These are phyloP conservation scores for Coemansia sp. DNA, from an alignment of 192 early-diverging fungal species.

Conservation along the genomic window DNA sequence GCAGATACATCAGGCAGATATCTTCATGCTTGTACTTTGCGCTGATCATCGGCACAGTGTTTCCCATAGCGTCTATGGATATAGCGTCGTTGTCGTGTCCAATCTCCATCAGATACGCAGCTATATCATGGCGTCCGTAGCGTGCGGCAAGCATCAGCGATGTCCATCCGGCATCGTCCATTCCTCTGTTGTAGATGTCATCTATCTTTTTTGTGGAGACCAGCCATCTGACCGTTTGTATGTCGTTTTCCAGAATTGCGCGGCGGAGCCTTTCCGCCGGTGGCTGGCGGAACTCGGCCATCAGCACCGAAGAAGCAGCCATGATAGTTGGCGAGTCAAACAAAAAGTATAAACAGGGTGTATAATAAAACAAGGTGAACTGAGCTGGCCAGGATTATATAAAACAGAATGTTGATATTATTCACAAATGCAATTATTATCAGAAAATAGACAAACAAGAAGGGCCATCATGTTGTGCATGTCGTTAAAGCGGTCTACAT, in stretches of 20 bases:
- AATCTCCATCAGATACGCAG: constrained; percentile 36
- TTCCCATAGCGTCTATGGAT: constrained; percentile 40
- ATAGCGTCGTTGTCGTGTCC: constrained; percentile 42
- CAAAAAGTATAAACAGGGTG: not conserved
- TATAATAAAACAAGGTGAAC: too few species aligned
- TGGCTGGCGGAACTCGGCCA: constrained; percentile 38
- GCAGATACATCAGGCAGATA: constrained; percentile 37
- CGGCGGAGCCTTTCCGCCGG: constrained; percentile 42
- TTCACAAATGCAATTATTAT: too few species aligned
- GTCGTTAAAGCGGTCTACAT: too few species aligned
- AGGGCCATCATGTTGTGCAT: too few species aligned
- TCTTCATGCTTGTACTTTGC: constrained; percentile 48
- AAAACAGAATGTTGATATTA: not conserved
- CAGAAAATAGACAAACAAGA: too few species aligned
- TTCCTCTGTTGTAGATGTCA: constrained; percentile 38
- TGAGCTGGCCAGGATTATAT: not conserved
- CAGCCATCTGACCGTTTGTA: constrained; percentile 43
- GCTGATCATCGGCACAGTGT: constrained; percentile 50
- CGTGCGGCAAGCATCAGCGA: constrained; percentile 54
- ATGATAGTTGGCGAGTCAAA: not conserved
- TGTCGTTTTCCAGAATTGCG: constrained; percentile 43
- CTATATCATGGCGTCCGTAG: constrained; percentile 34
- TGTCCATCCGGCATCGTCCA: constrained; percentile 42
- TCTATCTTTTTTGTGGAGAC: constrained; percentile 34
- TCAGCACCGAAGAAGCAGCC: constrained; percentile 18